Evolutionary conservation across 139 green algal species (phyloP), one percentile per base, ranked within the genome.

Genomic region (Tetratostichococcus sp.): DNA sequence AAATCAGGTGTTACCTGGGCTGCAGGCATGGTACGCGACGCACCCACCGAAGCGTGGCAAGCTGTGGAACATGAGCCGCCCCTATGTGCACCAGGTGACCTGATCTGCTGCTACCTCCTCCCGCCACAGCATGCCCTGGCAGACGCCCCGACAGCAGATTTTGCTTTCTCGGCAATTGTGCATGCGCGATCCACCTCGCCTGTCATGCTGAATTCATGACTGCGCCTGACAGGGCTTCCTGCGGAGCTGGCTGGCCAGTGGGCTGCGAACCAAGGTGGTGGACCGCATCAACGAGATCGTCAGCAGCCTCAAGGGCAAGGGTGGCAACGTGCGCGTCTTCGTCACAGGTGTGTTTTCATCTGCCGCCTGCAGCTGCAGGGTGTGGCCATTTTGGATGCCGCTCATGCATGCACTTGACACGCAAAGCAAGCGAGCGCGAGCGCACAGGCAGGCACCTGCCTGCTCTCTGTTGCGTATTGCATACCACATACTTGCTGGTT

Each of bases 11-110:
- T 14, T 68, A 31, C 11, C 32, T 71, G 4, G 28, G 32, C n/a
- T 43, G 62, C 70, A 81, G 76, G 76, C 76, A 33, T 81, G 76
- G 76, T 32, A 71, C 6, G 35, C 62, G 4, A 32, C 62, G 11
- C 76, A 81, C 43, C 70, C 70, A 14, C 76, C 76, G 5, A 65
- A 77, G 71, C 50, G 76, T 30, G 76, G 76, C 17, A 0, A 35
- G 25, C 39, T 16, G 23, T 73, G 42, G 42, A 21, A 33, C 35
- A 30, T 26, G 0, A 70, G 28, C 22, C 62, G 70, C 11, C 76
- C 76, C 70, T 62, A n/a, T 17, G 50, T 62, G 2, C 50, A 62
- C 19, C 50, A 62, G 50, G 50, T 62, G 50, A n/a, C n/a, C n/a
- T n/a, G n/a, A n/a, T n/a, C n/a, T n/a, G n/a, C n/a, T n/a, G n/a